Percentiles rank a stretch among this genome's conserved stretches.
These are phyloP conservation scores for Nymphaea thermarum DNA, from an alignment of 164 flowering plant species.

Conservation along the genomic window DNA sequence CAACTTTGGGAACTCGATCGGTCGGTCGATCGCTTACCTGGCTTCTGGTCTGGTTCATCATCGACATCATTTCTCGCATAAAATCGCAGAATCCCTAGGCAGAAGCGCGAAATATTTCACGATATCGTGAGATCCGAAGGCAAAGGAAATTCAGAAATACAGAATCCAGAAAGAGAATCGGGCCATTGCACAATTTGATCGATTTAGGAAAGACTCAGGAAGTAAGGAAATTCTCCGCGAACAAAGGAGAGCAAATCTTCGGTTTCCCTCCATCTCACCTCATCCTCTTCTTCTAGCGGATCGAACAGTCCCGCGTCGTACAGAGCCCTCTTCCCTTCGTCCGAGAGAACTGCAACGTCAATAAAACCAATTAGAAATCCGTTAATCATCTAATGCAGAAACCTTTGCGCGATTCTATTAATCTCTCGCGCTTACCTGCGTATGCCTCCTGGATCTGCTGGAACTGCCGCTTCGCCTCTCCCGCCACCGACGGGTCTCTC, in stretches of 20 bases:
- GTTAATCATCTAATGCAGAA: too few species aligned
- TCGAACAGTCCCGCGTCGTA: constrained; percentile 80
- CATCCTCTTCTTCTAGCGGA: constrained; percentile 71
- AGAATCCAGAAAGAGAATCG: background rate
- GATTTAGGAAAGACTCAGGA: background rate
- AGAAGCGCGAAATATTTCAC: background rate
- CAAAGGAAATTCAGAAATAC: background rate
- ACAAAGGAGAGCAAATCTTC: background rate
- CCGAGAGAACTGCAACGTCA: constrained; percentile 51
- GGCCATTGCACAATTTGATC: background rate
- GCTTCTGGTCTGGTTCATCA: constrained; percentile 60
- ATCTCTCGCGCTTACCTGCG: constrained; percentile 29
- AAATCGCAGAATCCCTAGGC: constrained; percentile 71
- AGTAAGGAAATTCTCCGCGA: background rate
- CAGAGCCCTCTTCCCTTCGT: constrained; percentile 52
- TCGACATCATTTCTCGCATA: constrained; percentile 73
- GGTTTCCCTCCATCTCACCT: constrained; percentile 16
- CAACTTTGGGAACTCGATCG: background rate
- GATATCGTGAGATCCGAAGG: background rate
- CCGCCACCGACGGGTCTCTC: constrained; percentile 41
- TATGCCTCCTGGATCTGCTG: constrained; percentile 97
- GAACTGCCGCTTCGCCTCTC: constrained; percentile 67
- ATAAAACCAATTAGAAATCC: background rate
- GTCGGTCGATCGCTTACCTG: constrained; percentile 27
- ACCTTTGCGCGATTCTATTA: background rate